Base-by-base conservation (phyloP, 2,329 filamentous ascomycete genomes). In the Fusarium humuli region DNA sequence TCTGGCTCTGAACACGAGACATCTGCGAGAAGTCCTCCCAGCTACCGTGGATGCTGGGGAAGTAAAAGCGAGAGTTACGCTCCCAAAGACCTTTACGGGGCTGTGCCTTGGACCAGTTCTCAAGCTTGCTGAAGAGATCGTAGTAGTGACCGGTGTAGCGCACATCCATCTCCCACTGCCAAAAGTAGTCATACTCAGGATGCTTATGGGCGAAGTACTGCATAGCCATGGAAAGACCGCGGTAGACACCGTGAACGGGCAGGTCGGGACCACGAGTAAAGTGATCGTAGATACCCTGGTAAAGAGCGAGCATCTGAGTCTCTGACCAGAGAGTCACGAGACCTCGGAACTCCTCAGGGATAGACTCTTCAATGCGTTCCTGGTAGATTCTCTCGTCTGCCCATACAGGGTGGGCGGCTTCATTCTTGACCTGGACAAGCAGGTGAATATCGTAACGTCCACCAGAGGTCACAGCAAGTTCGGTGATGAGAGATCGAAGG, bases 91-190 rank as follows among this genome's bases (percentile, higher is more conserved):
- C 91, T 79, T 94, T 94, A 14, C 93, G 86, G 2, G 93, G 92
- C 79, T 96, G 93, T 48, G 87, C 81, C 69, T 85, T 88, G 18
- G 92, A 86, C 91, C 92, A 96, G 46, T 83, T 81, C 73, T 88
- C 86, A 40, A 94, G 82, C 76, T 91, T 91, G 71, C 89, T 87
- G 75, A 95, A 87, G 22, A 93, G 80, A 66, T 93, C 88, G 71
- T 92, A 94, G 82, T 92, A 95, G 80, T 97, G 94, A 37, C 94
- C 94, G 1, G 92, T 96, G 79, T 97, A 97, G 30, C 94, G 90
- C 46, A 94, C 89, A 75, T 97, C 94, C 91, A 97, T 95, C 79
- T 97, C 94, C 93, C 94, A 97, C 72, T 97, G 93, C 94, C 94
- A 97, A 80, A 94, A 94, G 81, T 90, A 93, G 49, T 97, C 93